Percentiles rank a stretch among this genome's conserved stretches.
Evolutionary conservation across 2,329 filamentous ascomycete genomes (phyloP).

Genomic region (Pyricularia pennisetigena): DNA sequence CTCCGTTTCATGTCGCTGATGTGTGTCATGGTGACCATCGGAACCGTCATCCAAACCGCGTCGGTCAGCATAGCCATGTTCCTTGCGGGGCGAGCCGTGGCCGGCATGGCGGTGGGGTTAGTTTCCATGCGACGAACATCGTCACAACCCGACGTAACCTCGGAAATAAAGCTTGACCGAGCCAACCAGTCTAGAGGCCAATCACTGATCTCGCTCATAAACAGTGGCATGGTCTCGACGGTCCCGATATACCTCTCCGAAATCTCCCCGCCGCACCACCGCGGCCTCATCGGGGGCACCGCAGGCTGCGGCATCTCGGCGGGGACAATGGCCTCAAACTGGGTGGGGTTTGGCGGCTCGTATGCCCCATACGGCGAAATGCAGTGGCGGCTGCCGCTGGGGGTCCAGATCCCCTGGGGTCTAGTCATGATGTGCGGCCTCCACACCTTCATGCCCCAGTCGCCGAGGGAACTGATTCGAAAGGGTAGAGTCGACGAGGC

Average conservation of each 20-base stretch:
- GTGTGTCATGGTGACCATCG: slow-evolving; percentile 44
- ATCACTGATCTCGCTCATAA: too few species aligned
- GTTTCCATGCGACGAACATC: slow-evolving; percentile 8
- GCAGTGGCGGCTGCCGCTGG: slow-evolving; percentile 46
- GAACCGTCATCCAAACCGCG: slow-evolving; percentile 41
- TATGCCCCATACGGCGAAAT: slow-evolving; percentile 40
- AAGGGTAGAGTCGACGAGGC: slow-evolving; percentile 37
- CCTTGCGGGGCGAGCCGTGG: slow-evolving; percentile 35
- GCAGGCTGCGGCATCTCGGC: slow-evolving; percentile 44
- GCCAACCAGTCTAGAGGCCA: too few species aligned
- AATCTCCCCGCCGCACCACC: slow-evolving; percentile 35
- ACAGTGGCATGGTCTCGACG: slow-evolving; percentile 35
- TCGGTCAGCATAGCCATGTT: slow-evolving; percentile 45
- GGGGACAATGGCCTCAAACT: slow-evolving; percentile 46
- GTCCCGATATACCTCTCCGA: slow-evolving; percentile 47
- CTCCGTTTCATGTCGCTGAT: slow-evolving; percentile 43
- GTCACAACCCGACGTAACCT: slow-evolving; percentile 8
- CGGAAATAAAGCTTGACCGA: too few species aligned
- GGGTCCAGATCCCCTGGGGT: slow-evolving; percentile 45
- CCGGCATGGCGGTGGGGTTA: slow-evolving; percentile 33
- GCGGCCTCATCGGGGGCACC: slow-evolving; percentile 43
- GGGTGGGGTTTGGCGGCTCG: slow-evolving; percentile 45
- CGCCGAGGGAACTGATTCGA: slow-evolving; percentile 40
- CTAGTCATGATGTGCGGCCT: slow-evolving; percentile 43
- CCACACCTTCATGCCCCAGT: slow-evolving; percentile 43